Evolutionary conservation across 495 filamentous ascomycete genomes (phyloP).

Genomic region (Annulohypoxylon maeteangense): DNA sequence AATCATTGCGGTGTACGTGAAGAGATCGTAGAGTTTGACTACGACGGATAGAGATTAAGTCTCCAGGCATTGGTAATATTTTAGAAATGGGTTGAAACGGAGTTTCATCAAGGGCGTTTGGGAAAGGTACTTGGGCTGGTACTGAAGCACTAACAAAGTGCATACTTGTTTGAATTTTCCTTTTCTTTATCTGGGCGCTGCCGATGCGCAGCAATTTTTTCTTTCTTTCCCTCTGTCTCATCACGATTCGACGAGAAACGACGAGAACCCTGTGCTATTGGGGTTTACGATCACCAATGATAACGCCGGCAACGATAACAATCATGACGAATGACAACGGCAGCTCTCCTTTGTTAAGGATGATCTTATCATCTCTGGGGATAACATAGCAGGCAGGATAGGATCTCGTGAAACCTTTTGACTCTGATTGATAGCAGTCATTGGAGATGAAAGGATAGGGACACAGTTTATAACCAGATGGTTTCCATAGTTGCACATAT

Average conservation of each 20-base stretch:
- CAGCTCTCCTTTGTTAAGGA: background rate
- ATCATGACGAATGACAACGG: background rate
- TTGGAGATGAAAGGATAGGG: background rate
- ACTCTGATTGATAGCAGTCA: background rate
- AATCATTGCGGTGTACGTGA: slow-evolving; percentile 26
- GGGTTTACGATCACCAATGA: no score
- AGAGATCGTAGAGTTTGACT: background rate
- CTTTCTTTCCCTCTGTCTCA: no score
- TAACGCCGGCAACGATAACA: no score
- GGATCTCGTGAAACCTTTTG: background rate
- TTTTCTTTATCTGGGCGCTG: no score
- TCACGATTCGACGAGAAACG: no score
- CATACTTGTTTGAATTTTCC: background rate
- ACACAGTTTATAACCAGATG: background rate
- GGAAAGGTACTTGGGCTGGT: background rate
- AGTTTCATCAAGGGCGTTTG: background rate
- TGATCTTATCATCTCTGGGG: no score
- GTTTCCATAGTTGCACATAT: background rate
- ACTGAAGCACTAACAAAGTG: background rate
- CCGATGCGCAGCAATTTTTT: no score
- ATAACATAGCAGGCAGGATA: no score
- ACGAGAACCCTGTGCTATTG: no score
- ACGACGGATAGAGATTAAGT: background rate
- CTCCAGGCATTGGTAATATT: background rate
- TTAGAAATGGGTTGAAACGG: background rate